phyloP scores from a whole-genome alignment of 768 basidiomycete genomes.

The Macrolepiota albuminosa region DNA sequence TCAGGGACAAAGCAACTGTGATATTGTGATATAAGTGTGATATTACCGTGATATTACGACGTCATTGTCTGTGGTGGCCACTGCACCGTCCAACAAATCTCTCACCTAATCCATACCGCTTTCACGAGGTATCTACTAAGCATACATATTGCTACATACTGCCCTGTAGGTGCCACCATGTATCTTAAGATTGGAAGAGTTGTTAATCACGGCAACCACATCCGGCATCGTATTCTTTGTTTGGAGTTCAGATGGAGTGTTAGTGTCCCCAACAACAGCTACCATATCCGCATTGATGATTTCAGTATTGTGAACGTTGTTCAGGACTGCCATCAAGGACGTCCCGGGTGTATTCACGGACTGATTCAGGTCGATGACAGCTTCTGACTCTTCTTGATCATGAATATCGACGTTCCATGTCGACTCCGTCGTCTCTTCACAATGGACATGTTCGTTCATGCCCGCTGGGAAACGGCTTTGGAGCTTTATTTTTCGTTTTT shows the following conservation, averaged over 20 bases:
- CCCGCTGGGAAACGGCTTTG: background rate
- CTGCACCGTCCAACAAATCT: too few relatives aligned
- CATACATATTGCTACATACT: too few relatives aligned
- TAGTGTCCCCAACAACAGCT: background rate
- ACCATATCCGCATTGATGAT: background rate
- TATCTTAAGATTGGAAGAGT: background rate
- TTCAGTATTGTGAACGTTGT: background rate
- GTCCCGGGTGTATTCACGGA: too few relatives aligned
- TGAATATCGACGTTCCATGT: background rate
- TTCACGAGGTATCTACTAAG: too few relatives aligned
- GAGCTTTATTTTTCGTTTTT: background rate
- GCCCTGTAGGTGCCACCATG: background rate
- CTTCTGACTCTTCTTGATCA: background rate
- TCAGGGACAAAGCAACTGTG: too few relatives aligned
- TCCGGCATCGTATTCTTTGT: background rate
- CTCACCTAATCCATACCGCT: too few relatives aligned
- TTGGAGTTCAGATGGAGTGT: too few relatives aligned
- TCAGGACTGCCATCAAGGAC: background rate
- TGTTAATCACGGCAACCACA: background rate
- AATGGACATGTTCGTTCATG: background rate
- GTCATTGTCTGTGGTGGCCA: too few relatives aligned
- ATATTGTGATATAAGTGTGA: too few relatives aligned
- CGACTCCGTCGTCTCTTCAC: background rate
- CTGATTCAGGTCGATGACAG: background rate
- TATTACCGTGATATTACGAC: too few relatives aligned